Evolutionary conservation across 495 filamentous ascomycete species (phyloP), one percentile per base, ranked within the genome.

Genomic region (Trichoderma asperelloides): DNA sequence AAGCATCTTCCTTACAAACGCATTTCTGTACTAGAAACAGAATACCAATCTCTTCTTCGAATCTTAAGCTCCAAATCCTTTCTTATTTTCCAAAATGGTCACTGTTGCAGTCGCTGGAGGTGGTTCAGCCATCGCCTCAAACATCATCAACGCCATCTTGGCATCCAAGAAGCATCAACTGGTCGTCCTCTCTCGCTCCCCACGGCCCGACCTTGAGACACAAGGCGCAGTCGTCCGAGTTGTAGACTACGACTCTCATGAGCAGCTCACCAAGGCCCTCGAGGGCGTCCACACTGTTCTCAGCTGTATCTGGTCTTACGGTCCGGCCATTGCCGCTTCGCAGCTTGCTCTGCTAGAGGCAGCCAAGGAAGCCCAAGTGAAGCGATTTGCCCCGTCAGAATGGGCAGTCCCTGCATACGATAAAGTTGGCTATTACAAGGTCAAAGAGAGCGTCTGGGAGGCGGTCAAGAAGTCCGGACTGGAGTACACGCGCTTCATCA

Each of bases 401-500:
- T 60, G 55, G 55, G 15, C 55, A 12, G 23, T 60, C 23, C 55
- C 55, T 25, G 55, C 27, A 18, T 60, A 60, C 55, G 13, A 60
- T 12, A 13, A 27, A 13, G 27, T 60, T 2, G 25, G 1, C 8
- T 60, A 60, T 9, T 60, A 60, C 13, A 27, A 28, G 21, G 1
- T 25, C 55, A 60, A 60, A 25, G 55, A 27, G 27, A 9, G 9
- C 55, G 55, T 60, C 8, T 60, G 55, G 55, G 55, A 60, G 21
- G 55, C 55, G 3, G 55, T 60, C 23, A 27, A 60, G 25, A 60
- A 28, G 55, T 60, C 55, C 5, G 55, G 55, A 3, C 55, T 60
- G 55, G 55, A 60, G 55, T 30, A 60, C 55, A 60, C 55, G 23
- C 55, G 55, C 23, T 60, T 60, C 23, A 60, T 60, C 55, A 30